Evolutionary conservation across 1,284 basidiomycete species (phyloP).

Genomic region (Naganishia liquefaciens): DNA sequence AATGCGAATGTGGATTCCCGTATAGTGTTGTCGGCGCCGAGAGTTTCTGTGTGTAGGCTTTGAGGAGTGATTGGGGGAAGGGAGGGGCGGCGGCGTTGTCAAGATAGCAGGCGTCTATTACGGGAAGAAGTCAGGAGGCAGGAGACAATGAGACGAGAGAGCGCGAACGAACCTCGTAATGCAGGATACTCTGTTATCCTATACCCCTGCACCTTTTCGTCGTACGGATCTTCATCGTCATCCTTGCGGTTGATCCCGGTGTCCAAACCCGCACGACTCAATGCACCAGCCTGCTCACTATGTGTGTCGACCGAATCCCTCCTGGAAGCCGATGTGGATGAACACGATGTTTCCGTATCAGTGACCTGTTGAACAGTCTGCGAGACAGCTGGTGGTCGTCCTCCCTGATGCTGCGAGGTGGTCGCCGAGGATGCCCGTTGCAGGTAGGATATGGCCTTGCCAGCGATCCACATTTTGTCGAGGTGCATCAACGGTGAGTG

Average conservation of each 20-base stretch:
- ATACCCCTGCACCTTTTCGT: constrained; percentile 23
- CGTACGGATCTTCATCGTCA: constrained; percentile 10
- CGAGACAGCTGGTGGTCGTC: too few relatives aligned
- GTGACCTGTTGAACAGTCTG: background rate
- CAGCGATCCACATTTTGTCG: constrained; percentile 19
- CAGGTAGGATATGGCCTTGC: constrained; percentile 15
- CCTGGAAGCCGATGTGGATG: constrained; percentile 10
- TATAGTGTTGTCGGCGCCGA: constrained; percentile 36
- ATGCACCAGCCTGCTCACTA: background rate
- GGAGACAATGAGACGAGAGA: background rate
- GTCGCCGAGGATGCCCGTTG: background rate
- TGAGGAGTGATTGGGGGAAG: constrained; percentile 38
- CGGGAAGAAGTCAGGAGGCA: background rate
- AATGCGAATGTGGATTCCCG: constrained; percentile 48
- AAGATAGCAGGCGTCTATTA: constrained; percentile 40
- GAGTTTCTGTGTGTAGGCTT: constrained; percentile 35
- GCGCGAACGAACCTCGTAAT: constrained; percentile 32
- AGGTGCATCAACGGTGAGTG: too few relatives aligned
- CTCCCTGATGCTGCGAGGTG: background rate
- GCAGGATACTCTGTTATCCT: constrained; percentile 34
- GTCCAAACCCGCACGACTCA: background rate
- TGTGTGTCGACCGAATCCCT: constrained; percentile 3
- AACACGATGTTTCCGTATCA: constrained; percentile 26
- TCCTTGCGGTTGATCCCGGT: too few relatives aligned
- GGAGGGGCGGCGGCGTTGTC: constrained; percentile 48